Base-by-base conservation (phyloP, 1,284 basidiomycete species). In the Cryptococcus wingfieldii region DNA sequence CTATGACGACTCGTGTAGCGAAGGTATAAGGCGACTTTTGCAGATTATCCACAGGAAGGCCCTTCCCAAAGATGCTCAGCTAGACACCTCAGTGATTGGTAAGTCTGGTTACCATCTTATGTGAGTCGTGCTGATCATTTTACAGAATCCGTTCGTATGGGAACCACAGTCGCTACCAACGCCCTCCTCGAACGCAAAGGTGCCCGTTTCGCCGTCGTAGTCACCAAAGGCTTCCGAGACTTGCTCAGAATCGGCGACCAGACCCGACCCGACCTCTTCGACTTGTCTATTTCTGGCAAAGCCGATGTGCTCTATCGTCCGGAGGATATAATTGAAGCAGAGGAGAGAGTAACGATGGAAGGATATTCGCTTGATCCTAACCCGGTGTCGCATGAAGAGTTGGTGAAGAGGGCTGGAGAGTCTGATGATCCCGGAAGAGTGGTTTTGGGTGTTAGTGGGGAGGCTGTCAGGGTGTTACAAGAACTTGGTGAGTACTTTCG, bases 141-240 rank as follows among this genome's bases (percentile, higher is more conserved):
- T 25, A 44, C 25, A 12, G 42, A 76, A 38, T 74, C 61, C 6
- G 59, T 67, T 2, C 50, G 65, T 23, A 69, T 78, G 60, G 72
- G 72, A 0, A 44, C 42, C 5, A 44, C 42, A 3, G 42, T 78
- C 10, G 76, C 77, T 5, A 78, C 77, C 41, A 78, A 78, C 53
- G 77, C 77, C 5, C 60, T 78, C 18, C 63, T 78, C 14, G 77
- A 78, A 56, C 65, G 76, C 25, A 73, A 75, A 41, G 77, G 77
- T 18, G 58, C 54, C 18, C 49, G 53, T 4, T 67, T 60, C 38
- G 65, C 55, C 1, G 62, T 77, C 9, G 62, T 78, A 28, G 67
- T 74, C 41, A 77, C 76, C 1, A 65, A 74, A 52, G 76, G 76
- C 6, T 77, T 76, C 58, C 64, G 66, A n/a, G 76, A 78, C 55